phyloP scores from a whole-genome alignment of 2,329 filamentous ascomycete genomes.

The Diplodia seriata region DNA sequence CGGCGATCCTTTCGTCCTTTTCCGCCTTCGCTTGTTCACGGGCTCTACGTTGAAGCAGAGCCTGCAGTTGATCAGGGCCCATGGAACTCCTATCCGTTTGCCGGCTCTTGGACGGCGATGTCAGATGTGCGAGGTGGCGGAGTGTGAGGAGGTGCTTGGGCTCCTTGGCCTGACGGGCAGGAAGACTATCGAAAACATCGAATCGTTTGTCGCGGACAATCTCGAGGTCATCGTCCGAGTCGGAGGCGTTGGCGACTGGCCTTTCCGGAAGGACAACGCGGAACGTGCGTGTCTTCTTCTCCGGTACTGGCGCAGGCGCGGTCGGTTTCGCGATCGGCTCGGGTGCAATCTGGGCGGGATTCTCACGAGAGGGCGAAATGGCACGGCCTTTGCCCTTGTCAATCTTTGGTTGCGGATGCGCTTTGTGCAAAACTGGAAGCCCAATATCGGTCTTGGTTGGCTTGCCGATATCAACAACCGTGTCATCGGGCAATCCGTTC shows the following conservation, averaged over 20 bases:
- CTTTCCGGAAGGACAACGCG: constrained; percentile 18
- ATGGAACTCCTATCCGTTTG: constrained; percentile 62
- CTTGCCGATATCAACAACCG: constrained; percentile 29
- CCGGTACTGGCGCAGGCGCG: not conserved
- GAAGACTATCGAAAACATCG: constrained; percentile 72
- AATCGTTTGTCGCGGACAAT: constrained; percentile 58
- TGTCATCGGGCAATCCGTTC: constrained; percentile 11
- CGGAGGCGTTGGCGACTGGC: not conserved
- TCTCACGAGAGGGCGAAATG: not conserved
- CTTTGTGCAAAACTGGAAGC: constrained; percentile 39
- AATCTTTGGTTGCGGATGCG: constrained; percentile 43
- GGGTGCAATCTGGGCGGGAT: not conserved
- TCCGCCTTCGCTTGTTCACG: constrained; percentile 80
- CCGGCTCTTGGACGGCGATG: constrained; percentile 64
- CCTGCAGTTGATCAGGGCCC: constrained; percentile 72
- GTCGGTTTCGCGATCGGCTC: not conserved
- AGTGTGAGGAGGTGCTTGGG: constrained; percentile 69
- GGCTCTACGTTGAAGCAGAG: constrained; percentile 72
- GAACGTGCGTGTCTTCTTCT: constrained; percentile 11
- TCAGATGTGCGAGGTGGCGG: constrained; percentile 76
- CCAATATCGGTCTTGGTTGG: constrained; percentile 37
- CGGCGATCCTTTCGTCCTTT: constrained; percentile 76
- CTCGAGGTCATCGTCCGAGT: constrained; percentile 70
- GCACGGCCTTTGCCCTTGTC: constrained; percentile 70
- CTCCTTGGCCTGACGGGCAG: constrained; percentile 68